Evolutionary conservation across 208 protist species (phyloP).

Genomic region (Leishmania guyanensis): DNA sequence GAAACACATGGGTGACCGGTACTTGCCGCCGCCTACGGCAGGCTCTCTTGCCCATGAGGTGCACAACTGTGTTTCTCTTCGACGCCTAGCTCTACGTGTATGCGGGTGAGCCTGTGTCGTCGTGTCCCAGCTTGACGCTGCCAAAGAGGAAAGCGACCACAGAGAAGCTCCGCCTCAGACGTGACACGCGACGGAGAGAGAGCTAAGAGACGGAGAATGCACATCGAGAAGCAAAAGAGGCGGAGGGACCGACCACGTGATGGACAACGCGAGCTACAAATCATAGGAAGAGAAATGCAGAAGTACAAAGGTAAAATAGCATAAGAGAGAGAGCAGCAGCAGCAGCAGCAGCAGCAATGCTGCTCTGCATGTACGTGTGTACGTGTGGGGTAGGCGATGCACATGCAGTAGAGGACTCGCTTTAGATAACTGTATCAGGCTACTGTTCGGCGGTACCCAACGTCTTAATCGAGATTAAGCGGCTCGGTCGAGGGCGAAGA

Average conservation of each 20-base stretch:
- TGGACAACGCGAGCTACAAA: background rate
- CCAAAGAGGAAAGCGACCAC: background rate
- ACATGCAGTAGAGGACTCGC: background rate
- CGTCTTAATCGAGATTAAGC: background rate
- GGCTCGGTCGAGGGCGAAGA: background rate
- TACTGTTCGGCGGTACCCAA: background rate
- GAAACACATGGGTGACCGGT: background rate
- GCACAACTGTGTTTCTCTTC: background rate
- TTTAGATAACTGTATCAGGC: background rate
- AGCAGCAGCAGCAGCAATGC: too few species aligned
- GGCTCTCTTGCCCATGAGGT: background rate
- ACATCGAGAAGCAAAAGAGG: background rate
- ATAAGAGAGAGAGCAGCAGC: background rate
- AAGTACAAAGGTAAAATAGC: background rate
- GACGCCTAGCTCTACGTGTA: background rate
- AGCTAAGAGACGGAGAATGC: background rate
- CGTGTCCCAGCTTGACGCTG: background rate
- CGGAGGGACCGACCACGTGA: background rate
- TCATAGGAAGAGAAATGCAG: background rate
- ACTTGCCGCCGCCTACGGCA: background rate
- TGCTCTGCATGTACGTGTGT: background rate
- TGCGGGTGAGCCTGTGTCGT: background rate
- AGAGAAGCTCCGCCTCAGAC: background rate
- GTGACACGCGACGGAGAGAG: background rate
- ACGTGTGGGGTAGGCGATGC: background rate